A percentile compares a stretch with the other conserved stretches of the same genome.
phyloP scores from a whole-genome alignment of 331 rosid species.

The Spiraea crenata region DNA sequence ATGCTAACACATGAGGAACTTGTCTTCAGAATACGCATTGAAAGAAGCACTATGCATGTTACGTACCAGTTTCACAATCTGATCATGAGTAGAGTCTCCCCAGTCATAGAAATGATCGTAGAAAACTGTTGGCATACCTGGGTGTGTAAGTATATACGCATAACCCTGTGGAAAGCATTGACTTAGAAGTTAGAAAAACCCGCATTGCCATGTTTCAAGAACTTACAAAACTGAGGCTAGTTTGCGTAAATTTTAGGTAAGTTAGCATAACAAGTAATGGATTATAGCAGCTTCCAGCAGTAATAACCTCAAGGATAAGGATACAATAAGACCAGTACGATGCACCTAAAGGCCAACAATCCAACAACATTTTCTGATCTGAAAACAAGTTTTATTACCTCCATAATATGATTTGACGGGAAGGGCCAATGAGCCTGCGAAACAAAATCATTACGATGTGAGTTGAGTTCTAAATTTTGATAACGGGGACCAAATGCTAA shows the following conservation, averaged over 20 bases:
- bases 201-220: background rate
- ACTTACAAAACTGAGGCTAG: background rate
- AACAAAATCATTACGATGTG: conserved; percentile 15
- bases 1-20: background rate
- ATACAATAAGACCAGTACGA: background rate
- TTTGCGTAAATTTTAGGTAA: background rate
- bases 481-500: conserved; percentile 15
- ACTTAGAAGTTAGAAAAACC: background rate
- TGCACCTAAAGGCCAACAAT: background rate
- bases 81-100: conserved; percentile 58
- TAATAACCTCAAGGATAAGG: background rate
- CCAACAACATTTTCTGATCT: conserved; percentile 1
- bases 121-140: conserved; percentile 87
- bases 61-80: conserved; percentile 80
- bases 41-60: background rate
- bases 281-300: background rate
- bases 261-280: background rate
- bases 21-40: background rate
- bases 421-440: conserved; percentile 97
- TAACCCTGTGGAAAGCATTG: conserved; percentile 58
- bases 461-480: conserved; percentile 18
- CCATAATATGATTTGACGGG: conserved; percentile 74
- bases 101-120: conserved; percentile 84
- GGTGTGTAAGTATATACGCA: conserved; percentile 86
- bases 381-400: conserved; percentile 45